Evolutionary conservation across 176 grass and related monocot genomes (phyloP).

Genomic region (Miscanthus lutarioriparius): DNA sequence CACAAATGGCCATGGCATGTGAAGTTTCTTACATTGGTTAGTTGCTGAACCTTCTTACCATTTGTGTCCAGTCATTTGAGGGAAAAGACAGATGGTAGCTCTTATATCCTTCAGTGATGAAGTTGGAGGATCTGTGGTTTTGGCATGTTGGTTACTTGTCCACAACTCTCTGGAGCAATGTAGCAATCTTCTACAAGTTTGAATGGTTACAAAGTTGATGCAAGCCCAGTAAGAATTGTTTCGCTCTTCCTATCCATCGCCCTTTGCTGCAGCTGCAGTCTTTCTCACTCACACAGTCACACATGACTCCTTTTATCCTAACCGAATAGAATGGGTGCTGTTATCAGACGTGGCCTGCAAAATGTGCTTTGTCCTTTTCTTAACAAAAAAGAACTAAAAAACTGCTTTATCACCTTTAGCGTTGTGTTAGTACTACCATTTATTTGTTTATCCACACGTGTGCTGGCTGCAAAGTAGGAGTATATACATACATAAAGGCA

Average conservation of each 20-base stretch:
- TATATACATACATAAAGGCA: too few relatives aligned
- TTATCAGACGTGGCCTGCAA: not conserved
- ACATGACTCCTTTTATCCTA: too few relatives aligned
- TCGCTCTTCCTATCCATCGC: too few relatives aligned
- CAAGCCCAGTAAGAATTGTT: not conserved
- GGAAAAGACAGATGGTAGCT: not conserved
- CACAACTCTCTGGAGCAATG: not conserved
- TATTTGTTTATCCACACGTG: too few relatives aligned
- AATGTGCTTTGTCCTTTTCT: not conserved
- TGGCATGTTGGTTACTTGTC: not conserved
- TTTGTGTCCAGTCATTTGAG: not conserved
- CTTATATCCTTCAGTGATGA: too few relatives aligned
- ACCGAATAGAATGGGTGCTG: not conserved
- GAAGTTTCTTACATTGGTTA: not conserved
- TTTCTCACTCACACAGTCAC: too few relatives aligned
- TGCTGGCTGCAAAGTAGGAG: too few relatives aligned
- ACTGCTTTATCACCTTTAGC: too few relatives aligned
- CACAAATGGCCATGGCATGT: not conserved
- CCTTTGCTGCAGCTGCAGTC: too few relatives aligned
- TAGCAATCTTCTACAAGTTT: not conserved
- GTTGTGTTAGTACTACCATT: too few relatives aligned
- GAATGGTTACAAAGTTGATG: not conserved
- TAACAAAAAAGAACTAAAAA: too few relatives aligned
- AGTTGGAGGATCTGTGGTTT: not conserved
- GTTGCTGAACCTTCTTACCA: slow-evolving; percentile 5